Conservation (phyloP, 768 basidiomycete species). For the Leccinum disarticulatum region DNA sequence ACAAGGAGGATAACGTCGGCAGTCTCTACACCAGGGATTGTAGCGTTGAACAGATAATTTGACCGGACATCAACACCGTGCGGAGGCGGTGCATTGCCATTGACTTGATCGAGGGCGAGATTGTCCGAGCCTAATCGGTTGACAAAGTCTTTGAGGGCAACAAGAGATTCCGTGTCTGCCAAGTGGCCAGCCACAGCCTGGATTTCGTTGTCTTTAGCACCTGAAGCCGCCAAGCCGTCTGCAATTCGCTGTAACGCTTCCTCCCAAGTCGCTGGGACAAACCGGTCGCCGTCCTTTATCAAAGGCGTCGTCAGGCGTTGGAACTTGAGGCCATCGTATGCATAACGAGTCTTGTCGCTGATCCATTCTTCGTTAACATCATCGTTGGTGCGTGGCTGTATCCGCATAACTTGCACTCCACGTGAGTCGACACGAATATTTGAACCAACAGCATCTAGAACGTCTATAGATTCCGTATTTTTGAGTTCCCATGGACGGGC, state of each 20-base stretch:
- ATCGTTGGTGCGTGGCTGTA: slow-evolving; percentile 95
- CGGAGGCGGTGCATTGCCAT: slow-evolving; percentile 66
- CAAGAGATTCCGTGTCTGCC: slow-evolving; percentile 91
- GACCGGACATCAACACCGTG: slow-evolving; percentile 89
- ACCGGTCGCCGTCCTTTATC: slow-evolving; percentile 88
- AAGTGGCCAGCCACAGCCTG: slow-evolving; percentile 92
- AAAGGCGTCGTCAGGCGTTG: slow-evolving; percentile 94
- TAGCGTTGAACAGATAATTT: slow-evolving; percentile 95
- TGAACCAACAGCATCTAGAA: slow-evolving; percentile 91
- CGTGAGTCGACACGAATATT: slow-evolving; percentile 97
- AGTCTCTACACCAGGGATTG: slow-evolving; percentile 85
- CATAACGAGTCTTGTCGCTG: slow-evolving; percentile 96
- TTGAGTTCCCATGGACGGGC: slow-evolving; percentile 98
- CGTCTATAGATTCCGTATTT: slow-evolving; percentile 95
- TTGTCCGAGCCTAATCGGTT: slow-evolving; percentile 96
- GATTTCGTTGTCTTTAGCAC: slow-evolving; percentile 89
- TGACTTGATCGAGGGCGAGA: slow-evolving; percentile 72
- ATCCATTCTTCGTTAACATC: slow-evolving; percentile 99
- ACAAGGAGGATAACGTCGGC: slow-evolving; percentile 93
- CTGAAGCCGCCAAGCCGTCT: slow-evolving; percentile 74
- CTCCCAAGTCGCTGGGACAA: slow-evolving; percentile 89
- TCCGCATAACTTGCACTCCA: slow-evolving; percentile 94
- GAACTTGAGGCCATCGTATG: slow-evolving; percentile 93
- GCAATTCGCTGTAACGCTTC: slow-evolving; percentile 77
- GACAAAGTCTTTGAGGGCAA: slow-evolving; percentile 89